Evolutionary conservation across 371 early-diverging fungal genomes (phyloP), one percentile per base, ranked within the genome.

Genomic region (Quaeritorhiza haematococci): DNA sequence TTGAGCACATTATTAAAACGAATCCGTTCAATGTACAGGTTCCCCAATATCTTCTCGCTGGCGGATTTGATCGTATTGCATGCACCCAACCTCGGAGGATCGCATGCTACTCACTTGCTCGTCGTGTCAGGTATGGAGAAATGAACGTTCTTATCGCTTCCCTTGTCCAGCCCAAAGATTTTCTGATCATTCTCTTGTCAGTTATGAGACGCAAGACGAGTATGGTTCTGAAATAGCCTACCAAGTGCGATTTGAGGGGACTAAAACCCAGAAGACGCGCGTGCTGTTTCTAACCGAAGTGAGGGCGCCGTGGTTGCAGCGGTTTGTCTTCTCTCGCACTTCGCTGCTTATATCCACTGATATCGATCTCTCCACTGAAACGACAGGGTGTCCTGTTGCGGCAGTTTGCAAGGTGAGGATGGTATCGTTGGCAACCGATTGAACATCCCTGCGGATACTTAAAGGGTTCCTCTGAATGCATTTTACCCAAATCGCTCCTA

Each of bases 81-180:
- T 88, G 94, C 71, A 96, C 98, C 1, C 96, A 96, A 64, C 96
- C 96, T 3, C 79, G 96, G 17, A 80, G 95, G 38, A 89, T 96
- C 58, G 94, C 96, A 0, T 90, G 93, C 44, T 87, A 84, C 30
- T 84, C 90, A 13, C 79, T 98, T n/a, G 92, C 94, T 3, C 63
- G 80, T 50, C 86, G 92, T 55, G 91, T 91, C 0, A 77, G 84
- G 0, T 69, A 75, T 7, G 5, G 1, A 24, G 5, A 3, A 53
- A 19, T 53, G 17, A 55, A n/a, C 26, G 26, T n/a, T 32, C 19
- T 28, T 49, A n/a, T n/a, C n/a, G n/a, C n/a, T n/a, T n/a, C n/a
- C 3, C 54, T 49, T 3, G 23, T 46, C 19, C 19, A 38, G 38
- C 19, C 3, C 29, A 23, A 27, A 3, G 2, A 23, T 19, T 49